Evolutionary conservation across 2,329 filamentous ascomycete genomes (phyloP).

Genomic region (Magnaporthiopsis rhizophila): DNA sequence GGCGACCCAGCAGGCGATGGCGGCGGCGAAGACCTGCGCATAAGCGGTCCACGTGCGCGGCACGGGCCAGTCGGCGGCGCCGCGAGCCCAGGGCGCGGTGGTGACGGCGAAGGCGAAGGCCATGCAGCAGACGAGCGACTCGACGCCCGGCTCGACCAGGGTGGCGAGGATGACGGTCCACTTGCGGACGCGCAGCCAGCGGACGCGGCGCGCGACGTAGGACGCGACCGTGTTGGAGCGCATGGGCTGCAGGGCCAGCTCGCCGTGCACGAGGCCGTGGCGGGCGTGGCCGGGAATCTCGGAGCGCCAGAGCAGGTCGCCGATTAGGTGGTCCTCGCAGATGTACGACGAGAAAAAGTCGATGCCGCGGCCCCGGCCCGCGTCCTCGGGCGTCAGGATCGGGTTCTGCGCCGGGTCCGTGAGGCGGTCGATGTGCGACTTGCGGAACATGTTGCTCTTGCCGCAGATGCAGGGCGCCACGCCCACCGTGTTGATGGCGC

Average conservation of each 20-base stretch:
- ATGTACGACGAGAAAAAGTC: conserved; percentile 95
- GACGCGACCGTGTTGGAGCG: conserved; percentile 67
- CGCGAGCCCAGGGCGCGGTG: conserved; percentile 59
- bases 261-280: conserved; percentile 76
- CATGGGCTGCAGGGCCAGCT: conserved; percentile 86
- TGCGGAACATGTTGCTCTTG: conserved; percentile 98
- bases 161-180: conserved; percentile 88
- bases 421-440: conserved; percentile 75
- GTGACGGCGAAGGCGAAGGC: conserved; percentile 76
- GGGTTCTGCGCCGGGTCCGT: conserved; percentile 43
- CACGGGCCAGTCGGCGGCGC: conserved; percentile 37
- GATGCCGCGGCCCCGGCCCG: conserved; percentile 55
- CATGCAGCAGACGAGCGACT: conserved; percentile 74
- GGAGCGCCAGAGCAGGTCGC: conserved; percentile 81
- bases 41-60: conserved; percentile 63
- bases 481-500: conserved; percentile 87
- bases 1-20: conserved; percentile 62
- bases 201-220: conserved; percentile 72
- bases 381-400: conserved; percentile 27
- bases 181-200: conserved; percentile 90
- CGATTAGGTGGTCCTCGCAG: conserved; percentile 95
- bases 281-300: conserved; percentile 53
- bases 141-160: conserved; percentile 84
- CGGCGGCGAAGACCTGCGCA: conserved; percentile 54
- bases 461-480: conserved; percentile 90